Base-by-base conservation (phyloP, 2,329 filamentous ascomycete species). In the Alternaria sp. region DNA sequence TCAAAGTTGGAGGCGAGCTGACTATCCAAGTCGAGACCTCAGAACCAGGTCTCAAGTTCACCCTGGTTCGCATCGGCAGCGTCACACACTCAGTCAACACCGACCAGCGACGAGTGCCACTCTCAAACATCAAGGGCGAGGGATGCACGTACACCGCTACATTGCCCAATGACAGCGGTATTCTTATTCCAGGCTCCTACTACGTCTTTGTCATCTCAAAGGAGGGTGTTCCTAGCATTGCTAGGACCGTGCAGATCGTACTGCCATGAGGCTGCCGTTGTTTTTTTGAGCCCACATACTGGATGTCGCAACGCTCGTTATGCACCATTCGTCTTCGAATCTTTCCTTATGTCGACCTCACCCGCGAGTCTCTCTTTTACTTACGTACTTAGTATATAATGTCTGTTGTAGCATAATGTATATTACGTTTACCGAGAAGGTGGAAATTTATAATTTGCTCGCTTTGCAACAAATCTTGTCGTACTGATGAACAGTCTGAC, bases 51-150 rank as follows among this genome's bases (percentile, higher is more conserved):
- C 50, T 62, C 1, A 65, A 58, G 30, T 66, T 71, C 16, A 59
- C 59, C 6, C 54, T 74, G 7, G 58, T 73, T 1, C 66, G 72
- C 30, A 72, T 74, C 20, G 71, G 71, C 14, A 72, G 56, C 46
- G 72, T 71, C 16, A 74, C 72, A 10, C 72, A 74, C 53, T 72
- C 71, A 4, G 66, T 74, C 22, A 74, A 74, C 48, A 73, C 48
- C n/a, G 70, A 74, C 34, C 72, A 74, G 58, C 60, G 70, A 16
- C 71, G 68, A 22, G 54, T 73, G 3, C 71, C 70, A 2, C 48
- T 74, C 20, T 64, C 53, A 12, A 58, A 48, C 8, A 53, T 71
- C 16, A 57, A 49, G 14, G 34, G 34, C 4, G 58, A 55, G 8
- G 65, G 63, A 14, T 34, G 49, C 11, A 50, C 12, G 5, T 63